Percentiles rank a stretch among this genome's conserved stretches.
Evolutionary conservation across 2,329 filamentous ascomycete genomes (phyloP).

Genomic region (Xylaria arbuscula): DNA sequence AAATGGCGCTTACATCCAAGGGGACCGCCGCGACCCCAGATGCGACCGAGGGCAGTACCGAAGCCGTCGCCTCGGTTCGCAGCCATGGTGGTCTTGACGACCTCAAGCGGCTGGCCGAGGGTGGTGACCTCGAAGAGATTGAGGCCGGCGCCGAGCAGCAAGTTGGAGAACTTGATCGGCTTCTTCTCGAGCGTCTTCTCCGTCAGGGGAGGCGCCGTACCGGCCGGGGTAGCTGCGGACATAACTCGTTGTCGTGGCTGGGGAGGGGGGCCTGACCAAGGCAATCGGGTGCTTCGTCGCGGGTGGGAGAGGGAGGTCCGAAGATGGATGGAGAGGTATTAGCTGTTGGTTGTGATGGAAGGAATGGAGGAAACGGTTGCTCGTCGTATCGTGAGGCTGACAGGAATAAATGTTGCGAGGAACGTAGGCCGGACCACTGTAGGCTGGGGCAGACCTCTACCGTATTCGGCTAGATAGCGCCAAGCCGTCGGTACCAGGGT

Average conservation of each 20-base stretch:
- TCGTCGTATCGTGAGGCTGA: slow-evolving; percentile 31
- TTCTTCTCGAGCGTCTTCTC: slow-evolving; percentile 87
- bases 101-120: slow-evolving; percentile 82
- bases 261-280: slow-evolving; percentile 95
- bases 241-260: slow-evolving; percentile 62
- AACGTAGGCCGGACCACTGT: background rate
- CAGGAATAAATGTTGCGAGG: slow-evolving; percentile 24
- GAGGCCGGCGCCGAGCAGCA: slow-evolving; percentile 91
- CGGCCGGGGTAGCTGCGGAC: slow-evolving; percentile 68
- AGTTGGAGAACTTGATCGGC: slow-evolving; percentile 99
- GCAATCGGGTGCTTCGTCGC: slow-evolving; percentile 92
- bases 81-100: slow-evolving; percentile 99
- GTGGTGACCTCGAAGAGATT: slow-evolving; percentile 91
- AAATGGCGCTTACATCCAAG: slow-evolving; percentile 83
- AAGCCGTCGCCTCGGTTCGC: slow-evolving; percentile 94
- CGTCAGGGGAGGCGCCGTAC: slow-evolving; percentile 60
- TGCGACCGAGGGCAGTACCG: slow-evolving; percentile 79
- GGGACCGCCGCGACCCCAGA: slow-evolving; percentile 94
- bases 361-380: slow-evolving; percentile 6
- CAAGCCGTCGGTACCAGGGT: background rate
- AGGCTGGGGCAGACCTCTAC: background rate
- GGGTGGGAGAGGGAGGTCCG: slow-evolving; percentile 32
- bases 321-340: slow-evolving; percentile 19
- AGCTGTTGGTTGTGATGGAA: slow-evolving; percentile 16
- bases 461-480: background rate